Base-by-base conservation (phyloP, 2,329 filamentous ascomycete species). In the Colletotrichum musicola region DNA sequence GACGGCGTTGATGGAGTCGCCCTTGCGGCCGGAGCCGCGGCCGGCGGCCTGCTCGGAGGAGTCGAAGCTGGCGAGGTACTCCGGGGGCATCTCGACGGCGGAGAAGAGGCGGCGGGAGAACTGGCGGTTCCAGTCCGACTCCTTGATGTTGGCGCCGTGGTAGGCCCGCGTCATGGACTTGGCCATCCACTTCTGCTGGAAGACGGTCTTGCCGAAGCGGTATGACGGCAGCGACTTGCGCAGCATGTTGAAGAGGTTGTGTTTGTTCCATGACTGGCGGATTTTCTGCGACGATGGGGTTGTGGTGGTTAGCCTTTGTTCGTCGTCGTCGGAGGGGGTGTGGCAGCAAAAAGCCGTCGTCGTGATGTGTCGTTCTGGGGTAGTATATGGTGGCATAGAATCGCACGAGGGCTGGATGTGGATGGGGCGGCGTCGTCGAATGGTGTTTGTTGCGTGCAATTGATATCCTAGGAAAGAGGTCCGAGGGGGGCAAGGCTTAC, bases 101-200 rank as follows among this genome's bases (percentile, higher is more conserved):
- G 93, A 91, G 68, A 92, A 89, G 69, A 97, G 85, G 74, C 92
- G 91, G 73, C 92, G 89, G 74, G 89, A 91, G 84, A 99, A 99
- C 88, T 97, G 95, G 78, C 93, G 92, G 81, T 93, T 88, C 96
- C 96, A 99, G 83, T 96, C 92, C 78, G 92, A 90, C 84, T 99
- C 96, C 72, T 91, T 90, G 73, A 99, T 91, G 77, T 97, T 93
- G 79, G 98, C 95, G 81, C 95, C 96, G 83, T 99, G 96, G 81
- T 98, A 99, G 71, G 88, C 90, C 73, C 96, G 91, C 49, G 93
- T 89, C 72, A 90, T 80, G 22, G 94, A 90, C 82, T 99, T 99
- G 75, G 95, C 93, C 1, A 83, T 81, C 95, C 95, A 99, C 91
- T 99, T 99, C 82, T 98, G 95, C 86, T 98, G 95, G 87, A 97